Percentiles rank a stretch among this genome's conserved stretches.
Evolutionary conservation across 768 basidiomycete species (phyloP).

Genomic region (Mycena indigotica): DNA sequence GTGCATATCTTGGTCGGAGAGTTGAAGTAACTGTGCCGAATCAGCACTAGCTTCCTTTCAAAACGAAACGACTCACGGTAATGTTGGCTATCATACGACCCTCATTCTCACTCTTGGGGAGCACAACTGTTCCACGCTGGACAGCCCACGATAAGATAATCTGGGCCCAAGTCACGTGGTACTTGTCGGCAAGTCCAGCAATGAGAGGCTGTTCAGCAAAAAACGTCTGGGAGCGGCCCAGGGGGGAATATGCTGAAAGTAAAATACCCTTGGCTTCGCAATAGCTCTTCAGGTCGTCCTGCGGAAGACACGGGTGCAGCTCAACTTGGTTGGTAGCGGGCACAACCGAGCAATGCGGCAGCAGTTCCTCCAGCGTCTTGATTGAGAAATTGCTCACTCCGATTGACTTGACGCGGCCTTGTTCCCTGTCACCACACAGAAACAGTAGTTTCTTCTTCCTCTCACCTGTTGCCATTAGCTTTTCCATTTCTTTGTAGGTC

Average conservation of each 20-base stretch:
- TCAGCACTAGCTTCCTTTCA: not conserved
- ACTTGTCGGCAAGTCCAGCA: conserved; percentile 36
- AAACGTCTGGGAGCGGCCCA: conserved; percentile 31
- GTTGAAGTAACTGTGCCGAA: conserved; percentile 3
- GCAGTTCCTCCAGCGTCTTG: conserved; percentile 41
- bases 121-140: conserved; percentile 60
- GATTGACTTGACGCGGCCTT: conserved; percentile 46
- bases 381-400: conserved; percentile 61
- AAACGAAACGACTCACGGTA: conserved; percentile 2
- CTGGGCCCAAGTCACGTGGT: conserved; percentile 45
- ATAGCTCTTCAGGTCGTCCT: conserved; percentile 48
- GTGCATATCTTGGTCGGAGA: conserved; percentile 13
- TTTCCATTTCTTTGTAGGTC: conserved; percentile 35
- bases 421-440: not conserved
- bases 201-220: conserved; percentile 36
- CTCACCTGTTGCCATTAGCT: conserved; percentile 30
- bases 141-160: conserved; percentile 67
- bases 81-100: conserved; percentile 14
- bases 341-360: conserved; percentile 45
- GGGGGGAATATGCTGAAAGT: conserved; percentile 29
- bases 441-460: not conserved
- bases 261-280: conserved; percentile 54
- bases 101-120: conserved; percentile 52
- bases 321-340: conserved; percentile 60
- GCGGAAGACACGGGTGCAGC: conserved; percentile 57